phyloP scores from a whole-genome alignment of 2,329 filamentous ascomycete species.

The Colletotrichum karsti region DNA sequence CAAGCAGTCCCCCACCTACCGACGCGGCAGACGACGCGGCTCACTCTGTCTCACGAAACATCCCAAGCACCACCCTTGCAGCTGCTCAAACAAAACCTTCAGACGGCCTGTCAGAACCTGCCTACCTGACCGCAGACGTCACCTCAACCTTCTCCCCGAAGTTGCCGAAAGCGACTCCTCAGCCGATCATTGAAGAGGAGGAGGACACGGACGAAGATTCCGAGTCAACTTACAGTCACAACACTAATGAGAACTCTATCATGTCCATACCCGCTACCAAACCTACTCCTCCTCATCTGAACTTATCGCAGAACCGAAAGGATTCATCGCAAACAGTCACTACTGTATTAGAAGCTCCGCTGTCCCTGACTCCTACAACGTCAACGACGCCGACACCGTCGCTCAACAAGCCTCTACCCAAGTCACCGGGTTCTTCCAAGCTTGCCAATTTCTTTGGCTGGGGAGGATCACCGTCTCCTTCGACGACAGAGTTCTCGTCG shows the following conservation, averaged over 20 bases:
- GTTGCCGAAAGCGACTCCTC: slow-evolving; percentile 23
- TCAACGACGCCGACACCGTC: slow-evolving; percentile 40
- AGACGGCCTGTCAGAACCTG: slow-evolving; percentile 52
- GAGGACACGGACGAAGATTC: slow-evolving; percentile 44
- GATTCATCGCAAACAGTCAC: slow-evolving; percentile 34
- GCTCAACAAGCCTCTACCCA: slow-evolving; percentile 64
- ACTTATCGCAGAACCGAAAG: slow-evolving; percentile 47
- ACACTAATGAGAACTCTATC: slow-evolving; percentile 47
- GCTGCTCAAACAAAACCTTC: slow-evolving; percentile 51
- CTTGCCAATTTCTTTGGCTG: slow-evolving; percentile 64
- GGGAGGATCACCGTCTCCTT: slow-evolving; percentile 55
- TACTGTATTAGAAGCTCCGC: slow-evolving; percentile 24
- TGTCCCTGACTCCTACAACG: slow-evolving; percentile 11
- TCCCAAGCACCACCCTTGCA: slow-evolving; percentile 51
- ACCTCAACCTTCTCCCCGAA: slow-evolving; percentile 36
- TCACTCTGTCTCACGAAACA: slow-evolving; percentile 44
- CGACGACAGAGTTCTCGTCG: slow-evolving; percentile 61
- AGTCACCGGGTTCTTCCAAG: slow-evolving; percentile 59
- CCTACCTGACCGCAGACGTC: slow-evolving; percentile 51
- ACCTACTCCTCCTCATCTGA: slow-evolving; percentile 61
- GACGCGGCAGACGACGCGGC: slow-evolving; percentile 28
- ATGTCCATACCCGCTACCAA: slow-evolving; percentile 61
- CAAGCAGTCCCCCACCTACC: slow-evolving; percentile 21
- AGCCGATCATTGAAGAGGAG: slow-evolving; percentile 42
- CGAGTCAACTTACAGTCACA: slow-evolving; percentile 39